Evolutionary conservation across 2,329 filamentous ascomycete species (phyloP).

Genomic region (Diplodia mutila): DNA sequence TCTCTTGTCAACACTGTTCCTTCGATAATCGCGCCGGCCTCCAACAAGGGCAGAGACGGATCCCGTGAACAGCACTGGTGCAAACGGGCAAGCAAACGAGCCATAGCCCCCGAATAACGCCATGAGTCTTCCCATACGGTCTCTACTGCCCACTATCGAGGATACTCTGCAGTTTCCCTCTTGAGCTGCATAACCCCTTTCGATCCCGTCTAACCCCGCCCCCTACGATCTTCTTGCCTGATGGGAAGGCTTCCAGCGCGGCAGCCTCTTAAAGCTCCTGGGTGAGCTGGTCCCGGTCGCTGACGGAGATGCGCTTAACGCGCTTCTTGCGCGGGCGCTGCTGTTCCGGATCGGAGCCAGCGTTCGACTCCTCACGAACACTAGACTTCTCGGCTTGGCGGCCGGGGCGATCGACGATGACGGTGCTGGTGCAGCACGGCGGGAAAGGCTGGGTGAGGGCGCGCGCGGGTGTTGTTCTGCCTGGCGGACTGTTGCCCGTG

Average conservation of each 20-base stretch:
- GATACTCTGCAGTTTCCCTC: slow-evolving; percentile 83
- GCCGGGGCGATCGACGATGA: no score
- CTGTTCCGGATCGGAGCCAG: slow-evolving; percentile 5
- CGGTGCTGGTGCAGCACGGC: no score
- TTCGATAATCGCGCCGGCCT: slow-evolving; percentile 6
- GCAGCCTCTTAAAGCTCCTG: slow-evolving; percentile 34
- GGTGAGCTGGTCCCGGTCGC: slow-evolving; percentile 40
- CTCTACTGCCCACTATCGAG: slow-evolving; percentile 59
- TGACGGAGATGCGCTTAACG: slow-evolving; percentile 37
- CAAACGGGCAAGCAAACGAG: slow-evolving; percentile 29
- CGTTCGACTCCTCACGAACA: slow-evolving; percentile 16
- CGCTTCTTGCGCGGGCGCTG: slow-evolving; percentile 34
- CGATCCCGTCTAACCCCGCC: no score
- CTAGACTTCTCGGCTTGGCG: no score
- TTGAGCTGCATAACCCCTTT: slow-evolving; percentile 81
- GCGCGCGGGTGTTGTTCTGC: no score
- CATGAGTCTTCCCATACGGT: slow-evolving; percentile 35
- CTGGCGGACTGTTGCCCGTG: no score
- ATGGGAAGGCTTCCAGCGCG: no score
- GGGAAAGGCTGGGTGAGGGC: no score
- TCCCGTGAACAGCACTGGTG: slow-evolving; percentile 25
- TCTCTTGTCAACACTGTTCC: background rate
- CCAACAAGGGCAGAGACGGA: slow-evolving; percentile 19
- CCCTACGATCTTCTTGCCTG: no score
- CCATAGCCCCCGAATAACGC: slow-evolving; percentile 39